These are phyloP conservation scores for Backusella circina DNA, from an alignment of 192 early-diverging fungal genomes.

Conservation along the genomic window DNA sequence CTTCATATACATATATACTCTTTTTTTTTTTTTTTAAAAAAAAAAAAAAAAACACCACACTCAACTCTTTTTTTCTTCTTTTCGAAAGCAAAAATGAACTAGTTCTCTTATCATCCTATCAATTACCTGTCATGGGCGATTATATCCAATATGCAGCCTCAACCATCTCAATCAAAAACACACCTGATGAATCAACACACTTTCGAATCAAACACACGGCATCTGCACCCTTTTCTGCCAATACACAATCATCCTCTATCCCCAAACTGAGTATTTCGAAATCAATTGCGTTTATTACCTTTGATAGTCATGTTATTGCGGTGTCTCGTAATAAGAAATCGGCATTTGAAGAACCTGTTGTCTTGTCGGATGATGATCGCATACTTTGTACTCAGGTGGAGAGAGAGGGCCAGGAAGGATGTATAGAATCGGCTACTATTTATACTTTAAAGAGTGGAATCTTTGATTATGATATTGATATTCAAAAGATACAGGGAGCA, in stretches of 20 bases:
- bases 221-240: background rate
- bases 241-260: background rate
- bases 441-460: background rate
- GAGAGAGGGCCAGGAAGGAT: background rate
- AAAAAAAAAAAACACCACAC: too few relatives aligned
- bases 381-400: background rate
- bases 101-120: background rate
- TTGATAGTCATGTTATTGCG: background rate
- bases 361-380: background rate
- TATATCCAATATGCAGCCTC: background rate
- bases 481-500: background rate
- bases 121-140: background rate
- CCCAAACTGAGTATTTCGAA: background rate
- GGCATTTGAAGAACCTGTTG: background rate
- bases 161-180: background rate
- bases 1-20: too few relatives aligned
- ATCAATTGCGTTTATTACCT: background rate
- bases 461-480: background rate
- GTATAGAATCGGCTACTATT: background rate
- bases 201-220: background rate
- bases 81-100: background rate
- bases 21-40: too few relatives aligned
- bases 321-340: background rate
- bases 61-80: too few relatives aligned
- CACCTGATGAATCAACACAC: background rate